Base-by-base conservation (phyloP, 2,329 filamentous ascomycete species). In the Blumeria graminis region DNA sequence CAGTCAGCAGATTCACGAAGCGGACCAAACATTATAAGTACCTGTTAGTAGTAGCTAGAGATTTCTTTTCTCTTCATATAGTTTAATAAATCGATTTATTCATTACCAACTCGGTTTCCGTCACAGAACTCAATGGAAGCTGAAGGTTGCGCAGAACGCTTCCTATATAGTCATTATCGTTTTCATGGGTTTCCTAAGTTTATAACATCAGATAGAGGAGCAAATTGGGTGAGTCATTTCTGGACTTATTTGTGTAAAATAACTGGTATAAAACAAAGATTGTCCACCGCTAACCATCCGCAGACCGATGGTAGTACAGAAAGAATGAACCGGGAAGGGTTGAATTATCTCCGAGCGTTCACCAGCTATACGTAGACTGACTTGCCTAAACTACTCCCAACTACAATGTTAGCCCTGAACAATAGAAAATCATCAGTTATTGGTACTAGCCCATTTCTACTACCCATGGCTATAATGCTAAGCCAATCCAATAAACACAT, bases 401-500 rank as follows among this genome's bases (percentile, higher is more conserved):
- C 50, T 52, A 32, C 50, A 6, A 35, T 52, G 46, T 50, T 50
- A 50, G 46, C 22, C 6, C 16, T 32, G 3, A 52, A 35, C 36
- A 52, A 52, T 52, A 52, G 50, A 52, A 52, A 52, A 52, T 52
- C 50, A 5, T 4, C 50, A 36, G 50, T 52, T 16, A 52, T 52
- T 9, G 50, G 50, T 9, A 52, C 32, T 52, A 52, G 33, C 50
- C 50, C 50, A 52, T 52, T 52, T 36, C 36, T 52, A 32, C 36
- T 36, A 52, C 50, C 14, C 46, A 52, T 13, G 46, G 46, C 46
- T 51, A 51, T 16, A 8, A 51, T 33, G 22, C 22, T 51, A 3
- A 51, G 8, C 46, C 22, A 3, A 32, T 33, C 3, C 7, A 51
- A 33, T 8, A 51, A 51, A 51, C 46, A 51, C 46, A 51, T 3